Base-by-base conservation (phyloP, 352 stramenopile genomes). In the Phytophthora megakarya region DNA sequence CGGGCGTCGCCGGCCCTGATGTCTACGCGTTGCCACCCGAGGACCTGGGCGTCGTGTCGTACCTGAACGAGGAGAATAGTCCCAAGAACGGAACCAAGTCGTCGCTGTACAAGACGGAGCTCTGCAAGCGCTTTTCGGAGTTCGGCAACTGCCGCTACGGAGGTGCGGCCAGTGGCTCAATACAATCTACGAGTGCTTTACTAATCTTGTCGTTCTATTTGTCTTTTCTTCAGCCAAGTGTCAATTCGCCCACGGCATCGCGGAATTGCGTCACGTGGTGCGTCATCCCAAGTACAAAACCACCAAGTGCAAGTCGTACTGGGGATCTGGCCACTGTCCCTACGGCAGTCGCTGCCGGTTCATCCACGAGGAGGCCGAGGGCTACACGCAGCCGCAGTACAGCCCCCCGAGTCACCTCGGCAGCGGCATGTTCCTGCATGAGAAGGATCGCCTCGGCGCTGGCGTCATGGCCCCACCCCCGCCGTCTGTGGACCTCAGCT, bases 281-380 rank as follows among this genome's bases (percentile, higher is more conserved):
- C 87, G 87, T 61, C 87, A 95, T 63, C 87, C 87, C 48, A 95
- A 95, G 80, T 93, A 95, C 83, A 95, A 95, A 77, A 95, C 87
- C n/a, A 94, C 85, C 58, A 94, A 94, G 70, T 96, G 87, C 83
- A 96, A 96, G 80, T 93, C 85, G 32, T 96, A 96, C 72, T 89
- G 86, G 80, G 81, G 85, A n/a, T 95, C 88, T 15, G 88, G 88
- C 22, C 82, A 93, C 68, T 96, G 88, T 54, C 86, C 80, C 13
- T 96, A 96, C 72, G 88, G 88, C 39, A 87, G 72, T 37, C 85
- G 88, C 63, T 96, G 88, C 65, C 80, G 88, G 49, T 96, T 96
- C 61, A 96, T 96, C 53, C 88, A 96, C 65, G 84, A 95, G 55
- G 85, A 93, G 59, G 57, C 78, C 2, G 84, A 93, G 63, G 79